Conservation (phyloP, 345 rosid genomes). For the Rhizophora mangle region DNA sequence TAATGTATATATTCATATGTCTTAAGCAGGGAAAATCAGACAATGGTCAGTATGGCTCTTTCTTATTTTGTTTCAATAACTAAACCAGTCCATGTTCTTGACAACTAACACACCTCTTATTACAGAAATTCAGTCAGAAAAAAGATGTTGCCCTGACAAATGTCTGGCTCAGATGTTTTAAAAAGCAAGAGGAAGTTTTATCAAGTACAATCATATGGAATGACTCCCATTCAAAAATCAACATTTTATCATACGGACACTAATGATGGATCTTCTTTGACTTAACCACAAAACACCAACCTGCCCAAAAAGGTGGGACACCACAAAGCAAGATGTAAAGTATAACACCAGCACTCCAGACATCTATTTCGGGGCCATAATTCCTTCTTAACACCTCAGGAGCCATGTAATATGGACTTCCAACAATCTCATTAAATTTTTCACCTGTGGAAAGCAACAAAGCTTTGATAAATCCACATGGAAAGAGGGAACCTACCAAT, state of each 20-base stretch:
- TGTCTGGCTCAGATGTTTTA: no score
- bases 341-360: conserved; percentile 38
- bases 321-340: conserved; percentile 38
- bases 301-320: conserved; percentile 39
- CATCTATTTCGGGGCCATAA: conserved; percentile 38
- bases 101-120: no score
- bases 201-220: no score
- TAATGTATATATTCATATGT: no score
- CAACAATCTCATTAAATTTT: conserved; percentile 30
- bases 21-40: no score
- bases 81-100: no score
- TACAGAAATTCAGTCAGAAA: no score
- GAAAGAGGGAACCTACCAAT: background rate
- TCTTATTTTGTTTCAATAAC: no score
- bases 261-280: background rate
- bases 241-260: background rate
- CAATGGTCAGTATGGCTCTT: no score
- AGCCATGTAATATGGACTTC: conserved; percentile 41
- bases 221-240: no score
- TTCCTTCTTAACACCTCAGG: conserved; percentile 35
- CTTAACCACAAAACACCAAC: conserved; percentile 17
- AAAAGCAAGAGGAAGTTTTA: no score
- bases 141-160: no score
- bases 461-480: conserved; percentile 2
- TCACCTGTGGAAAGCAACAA: conserved; percentile 25